Percentiles rank a stretch among this genome's conserved stretches.
phyloP scores from a whole-genome alignment of 1,284 basidiomycete species.

The Apiotrichum gracile region DNA sequence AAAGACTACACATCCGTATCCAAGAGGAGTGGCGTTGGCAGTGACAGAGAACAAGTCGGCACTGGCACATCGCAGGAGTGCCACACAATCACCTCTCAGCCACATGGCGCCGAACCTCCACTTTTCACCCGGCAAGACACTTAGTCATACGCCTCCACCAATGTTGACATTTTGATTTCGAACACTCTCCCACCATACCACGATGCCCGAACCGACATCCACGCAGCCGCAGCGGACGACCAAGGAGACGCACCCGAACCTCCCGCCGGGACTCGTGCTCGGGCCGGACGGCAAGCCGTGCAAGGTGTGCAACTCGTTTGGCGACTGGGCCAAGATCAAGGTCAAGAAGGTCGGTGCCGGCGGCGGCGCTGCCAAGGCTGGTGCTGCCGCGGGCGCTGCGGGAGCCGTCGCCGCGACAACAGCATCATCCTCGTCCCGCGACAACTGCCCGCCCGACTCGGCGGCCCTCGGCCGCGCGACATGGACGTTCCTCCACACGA shows the following conservation, averaged over 20 bases:
- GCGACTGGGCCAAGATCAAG: conserved; percentile 59
- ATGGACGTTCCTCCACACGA: conserved; percentile 92
- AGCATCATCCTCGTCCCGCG: conserved; percentile 42
- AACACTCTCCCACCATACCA: no score
- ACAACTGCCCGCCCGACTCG: conserved; percentile 78
- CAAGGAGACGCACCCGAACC: conserved; percentile 43
- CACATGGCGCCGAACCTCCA: no score
- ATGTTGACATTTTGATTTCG: no score
- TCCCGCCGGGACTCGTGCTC: conserved; percentile 73
- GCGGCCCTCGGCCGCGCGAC: conserved; percentile 81
- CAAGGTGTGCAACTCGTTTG: conserved; percentile 79
- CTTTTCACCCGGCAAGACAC: no score
- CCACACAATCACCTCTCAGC: no score
- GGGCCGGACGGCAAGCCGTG: conserved; percentile 91
- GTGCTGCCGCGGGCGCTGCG: conserved; percentile 40
- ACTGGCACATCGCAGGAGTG: no score
- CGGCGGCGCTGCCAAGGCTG: conserved; percentile 16
- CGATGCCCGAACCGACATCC: no score
- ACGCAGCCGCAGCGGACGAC: conserved; percentile 27
- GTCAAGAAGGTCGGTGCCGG: conserved; percentile 35
- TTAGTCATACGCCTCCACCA: no score
- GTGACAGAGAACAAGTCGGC: no score
- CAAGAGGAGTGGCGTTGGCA: no score
- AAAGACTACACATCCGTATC: no score
- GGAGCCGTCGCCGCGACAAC: conserved; percentile 19